Percentiles rank a stretch among this genome's conserved stretches.
Conservation (phyloP, 495 filamentous ascomycete genomes). For the Neurospora sp. region DNA sequence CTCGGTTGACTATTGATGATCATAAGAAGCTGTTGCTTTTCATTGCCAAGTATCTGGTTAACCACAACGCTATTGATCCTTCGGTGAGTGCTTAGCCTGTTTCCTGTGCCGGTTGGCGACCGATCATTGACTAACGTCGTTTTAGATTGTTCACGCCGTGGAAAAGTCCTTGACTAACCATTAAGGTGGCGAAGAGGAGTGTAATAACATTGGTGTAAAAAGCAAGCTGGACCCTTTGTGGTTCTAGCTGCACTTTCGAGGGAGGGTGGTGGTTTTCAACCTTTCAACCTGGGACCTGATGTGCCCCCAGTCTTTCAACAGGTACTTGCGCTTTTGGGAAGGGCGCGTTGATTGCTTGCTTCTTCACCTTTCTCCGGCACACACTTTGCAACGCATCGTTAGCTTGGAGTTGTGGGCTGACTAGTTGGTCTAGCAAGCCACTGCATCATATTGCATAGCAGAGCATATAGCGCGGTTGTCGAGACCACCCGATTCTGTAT, state of each 20-base stretch:
- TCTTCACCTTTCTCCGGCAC: not conserved
- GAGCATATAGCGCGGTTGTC: not conserved
- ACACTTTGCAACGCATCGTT: not conserved
- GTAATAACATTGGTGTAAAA: not conserved
- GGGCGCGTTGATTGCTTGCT: not conserved
- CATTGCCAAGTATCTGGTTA: constrained; percentile 73
- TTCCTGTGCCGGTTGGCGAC: not conserved
- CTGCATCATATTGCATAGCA: not conserved
- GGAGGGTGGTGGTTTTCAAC: not conserved
- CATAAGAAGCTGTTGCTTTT: constrained; percentile 82
- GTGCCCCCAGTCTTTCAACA: not conserved
- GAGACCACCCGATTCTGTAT: not conserved
- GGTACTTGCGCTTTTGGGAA: not conserved
- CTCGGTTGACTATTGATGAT: constrained; percentile 70
- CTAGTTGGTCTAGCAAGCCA: not conserved
- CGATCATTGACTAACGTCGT: not conserved
- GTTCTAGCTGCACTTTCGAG: not conserved
- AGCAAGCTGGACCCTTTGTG: not conserved
- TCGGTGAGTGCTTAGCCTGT: constrained; percentile 3
- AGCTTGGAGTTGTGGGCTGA: not conserved
- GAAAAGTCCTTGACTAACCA: constrained; percentile 3
- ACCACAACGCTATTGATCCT: constrained; percentile 49
- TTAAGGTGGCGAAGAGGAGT: not conserved
- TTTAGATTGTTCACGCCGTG: constrained; percentile 2
- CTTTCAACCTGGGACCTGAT: not conserved